phyloP scores from a whole-genome alignment of 768 basidiomycete species.

The Amanita molliuscula region DNA sequence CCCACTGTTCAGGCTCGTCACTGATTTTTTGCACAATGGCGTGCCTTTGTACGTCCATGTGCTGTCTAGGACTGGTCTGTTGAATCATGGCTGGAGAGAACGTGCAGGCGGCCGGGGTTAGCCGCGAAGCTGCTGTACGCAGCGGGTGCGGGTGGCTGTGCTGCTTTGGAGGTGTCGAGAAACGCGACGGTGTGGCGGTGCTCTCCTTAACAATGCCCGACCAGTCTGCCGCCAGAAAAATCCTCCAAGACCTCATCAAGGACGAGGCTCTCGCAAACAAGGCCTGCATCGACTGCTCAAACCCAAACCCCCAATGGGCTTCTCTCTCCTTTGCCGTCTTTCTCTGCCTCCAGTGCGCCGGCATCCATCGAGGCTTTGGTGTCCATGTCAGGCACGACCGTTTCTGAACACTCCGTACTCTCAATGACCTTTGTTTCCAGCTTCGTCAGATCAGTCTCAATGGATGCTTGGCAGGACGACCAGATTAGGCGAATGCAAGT shows the following conservation, averaged over 20 bases:
- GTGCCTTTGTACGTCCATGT: slow-evolving; percentile 14
- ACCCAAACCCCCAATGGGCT: slow-evolving; percentile 97
- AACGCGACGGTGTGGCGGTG: not conserved
- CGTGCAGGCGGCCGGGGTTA: slow-evolving; percentile 4
- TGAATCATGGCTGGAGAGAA: slow-evolving; percentile 47
- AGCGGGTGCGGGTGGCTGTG: not conserved
- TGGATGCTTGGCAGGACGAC: slow-evolving; percentile 94
- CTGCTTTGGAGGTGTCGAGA: not conserved
- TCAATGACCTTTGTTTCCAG: slow-evolving; percentile 28
- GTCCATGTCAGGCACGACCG: slow-evolving; percentile 71
- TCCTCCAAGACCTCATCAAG: slow-evolving; percentile 65
- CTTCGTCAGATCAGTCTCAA: slow-evolving; percentile 88
- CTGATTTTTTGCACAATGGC: slow-evolving; percentile 13
- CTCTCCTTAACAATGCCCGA: slow-evolving; percentile 36
- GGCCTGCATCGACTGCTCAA: slow-evolving; percentile 71
- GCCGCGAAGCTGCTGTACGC: slow-evolving; percentile 12
- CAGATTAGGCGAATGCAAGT: slow-evolving; percentile 90
- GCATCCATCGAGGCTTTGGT: slow-evolving; percentile 81
- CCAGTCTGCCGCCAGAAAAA: slow-evolving; percentile 57
- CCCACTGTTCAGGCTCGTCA: slow-evolving; percentile 54
- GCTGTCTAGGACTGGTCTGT: slow-evolving; percentile 40
- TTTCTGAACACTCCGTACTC: slow-evolving; percentile 7
- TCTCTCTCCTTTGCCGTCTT: slow-evolving; percentile 74
- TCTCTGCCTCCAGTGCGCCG: slow-evolving; percentile 85
- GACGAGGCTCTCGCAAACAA: slow-evolving; percentile 68